phyloP scores from a whole-genome alignment of 2,329 filamentous ascomycete genomes.

The Trichoderma arundinaceum region DNA sequence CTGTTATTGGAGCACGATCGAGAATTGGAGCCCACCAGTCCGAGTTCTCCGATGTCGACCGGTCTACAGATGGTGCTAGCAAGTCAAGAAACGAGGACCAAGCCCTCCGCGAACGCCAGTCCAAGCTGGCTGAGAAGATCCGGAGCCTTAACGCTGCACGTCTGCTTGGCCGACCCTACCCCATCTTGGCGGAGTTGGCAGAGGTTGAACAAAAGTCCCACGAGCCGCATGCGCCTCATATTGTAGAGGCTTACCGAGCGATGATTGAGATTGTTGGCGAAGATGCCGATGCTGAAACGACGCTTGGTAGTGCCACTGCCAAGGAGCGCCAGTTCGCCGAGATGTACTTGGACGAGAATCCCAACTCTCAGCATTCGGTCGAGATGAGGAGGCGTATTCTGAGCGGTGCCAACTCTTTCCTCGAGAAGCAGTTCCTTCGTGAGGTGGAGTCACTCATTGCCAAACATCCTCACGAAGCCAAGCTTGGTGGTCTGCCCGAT shows the following conservation, averaged over 20 bases:
- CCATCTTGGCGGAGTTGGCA: slow-evolving; percentile 76
- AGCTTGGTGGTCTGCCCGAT: slow-evolving; percentile 86
- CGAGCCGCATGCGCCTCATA: slow-evolving; percentile 73
- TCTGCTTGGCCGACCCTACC: slow-evolving; percentile 68
- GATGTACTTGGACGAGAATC: slow-evolving; percentile 77
- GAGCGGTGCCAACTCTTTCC: slow-evolving; percentile 75
- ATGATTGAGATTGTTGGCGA: slow-evolving; percentile 81
- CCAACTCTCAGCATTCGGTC: slow-evolving; percentile 67
- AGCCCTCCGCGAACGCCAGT: slow-evolving; percentile 82
- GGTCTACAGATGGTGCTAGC: slow-evolving; percentile 57
- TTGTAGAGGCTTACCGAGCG: slow-evolving; percentile 82
- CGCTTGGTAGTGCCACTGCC: slow-evolving; percentile 67
- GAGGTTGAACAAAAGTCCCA: slow-evolving; percentile 73
- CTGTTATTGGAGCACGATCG: slow-evolving; percentile 83
- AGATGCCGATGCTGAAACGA: slow-evolving; percentile 62
- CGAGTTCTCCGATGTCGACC: slow-evolving; percentile 72
- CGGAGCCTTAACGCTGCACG: slow-evolving; percentile 78
- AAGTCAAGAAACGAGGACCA: slow-evolving; percentile 68
- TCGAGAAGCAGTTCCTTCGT: slow-evolving; percentile 81
- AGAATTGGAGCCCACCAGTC: slow-evolving; percentile 67
- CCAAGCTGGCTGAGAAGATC: slow-evolving; percentile 78
- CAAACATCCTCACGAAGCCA: slow-evolving; percentile 86
- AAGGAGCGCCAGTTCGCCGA: slow-evolving; percentile 77
- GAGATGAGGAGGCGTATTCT: slow-evolving; percentile 80
- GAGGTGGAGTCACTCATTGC: slow-evolving; percentile 78